A percentile compares a stretch with the other conserved stretches of the same genome.
These are phyloP conservation scores for Fusarium citri DNA, from an alignment of 2,329 filamentous ascomycete genomes.

Conservation along the genomic window DNA sequence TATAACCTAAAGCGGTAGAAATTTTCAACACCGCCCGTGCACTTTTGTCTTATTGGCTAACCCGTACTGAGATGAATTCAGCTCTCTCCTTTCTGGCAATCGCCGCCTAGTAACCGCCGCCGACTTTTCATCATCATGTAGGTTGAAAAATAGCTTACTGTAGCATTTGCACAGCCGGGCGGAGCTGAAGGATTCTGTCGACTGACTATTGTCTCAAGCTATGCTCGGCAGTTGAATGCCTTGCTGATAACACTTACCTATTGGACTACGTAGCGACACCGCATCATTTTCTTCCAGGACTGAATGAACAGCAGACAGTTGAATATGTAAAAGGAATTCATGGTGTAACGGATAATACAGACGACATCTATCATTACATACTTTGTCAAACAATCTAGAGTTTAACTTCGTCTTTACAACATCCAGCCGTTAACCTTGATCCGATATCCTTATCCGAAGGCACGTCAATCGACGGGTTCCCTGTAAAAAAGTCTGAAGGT, in stretches of 20 bases:
- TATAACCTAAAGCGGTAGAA: too few relatives aligned
- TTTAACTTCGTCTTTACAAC: slow-evolving; percentile 11
- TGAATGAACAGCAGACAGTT: neutral
- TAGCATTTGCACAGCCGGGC: neutral
- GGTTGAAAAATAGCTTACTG: neutral
- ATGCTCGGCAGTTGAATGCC: neutral
- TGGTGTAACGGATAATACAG: rapidly evolving
- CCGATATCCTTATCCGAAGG: slow-evolving; percentile 18
- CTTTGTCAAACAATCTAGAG: neutral
- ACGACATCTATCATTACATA: neutral
- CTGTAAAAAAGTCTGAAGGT: slow-evolving; percentile 14
- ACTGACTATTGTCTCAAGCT: neutral
- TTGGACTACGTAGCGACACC: rapidly evolving
- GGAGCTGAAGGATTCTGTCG: neutral
- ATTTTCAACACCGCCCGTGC: too few relatives aligned
- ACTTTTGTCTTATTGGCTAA: too few relatives aligned
- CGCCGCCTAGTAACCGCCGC: neutral
- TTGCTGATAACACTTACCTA: neutral
- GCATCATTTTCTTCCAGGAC: too few relatives aligned
- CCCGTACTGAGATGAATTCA: neutral
- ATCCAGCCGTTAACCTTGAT: slow-evolving; percentile 10
- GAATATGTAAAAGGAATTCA: rapidly evolving
- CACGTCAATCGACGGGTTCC: slow-evolving; percentile 12
- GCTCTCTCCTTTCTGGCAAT: neutral
- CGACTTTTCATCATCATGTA: neutral